phyloP scores from a whole-genome alignment of 2,329 filamentous ascomycete species.

The Coniochaeta ligniaria region DNA sequence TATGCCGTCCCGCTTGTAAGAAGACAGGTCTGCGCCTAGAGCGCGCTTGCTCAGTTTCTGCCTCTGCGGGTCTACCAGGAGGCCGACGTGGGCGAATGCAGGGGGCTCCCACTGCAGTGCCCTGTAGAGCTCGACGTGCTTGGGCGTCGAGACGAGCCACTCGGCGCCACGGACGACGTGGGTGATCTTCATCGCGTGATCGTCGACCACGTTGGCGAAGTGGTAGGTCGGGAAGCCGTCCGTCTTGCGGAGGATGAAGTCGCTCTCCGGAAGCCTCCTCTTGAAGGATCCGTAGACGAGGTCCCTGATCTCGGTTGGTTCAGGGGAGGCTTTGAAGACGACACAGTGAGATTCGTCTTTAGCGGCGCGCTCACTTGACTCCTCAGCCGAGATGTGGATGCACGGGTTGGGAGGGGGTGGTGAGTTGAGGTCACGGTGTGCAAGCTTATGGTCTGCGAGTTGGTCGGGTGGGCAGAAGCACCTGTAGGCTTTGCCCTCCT shows the following conservation, averaged over 20 bases:
- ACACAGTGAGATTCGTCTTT: slow-evolving; percentile 68
- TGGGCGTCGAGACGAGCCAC: slow-evolving; percentile 93
- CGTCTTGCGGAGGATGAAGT: slow-evolving; percentile 84
- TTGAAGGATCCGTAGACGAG: slow-evolving; percentile 68
- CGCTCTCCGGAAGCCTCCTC: slow-evolving; percentile 54
- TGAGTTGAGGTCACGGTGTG: slow-evolving; percentile 20
- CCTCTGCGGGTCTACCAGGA: slow-evolving; percentile 61
- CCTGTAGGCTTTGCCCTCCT: slow-evolving; percentile 72
- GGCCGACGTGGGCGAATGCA: slow-evolving; percentile 71
- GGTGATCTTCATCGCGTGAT: slow-evolving; percentile 91
- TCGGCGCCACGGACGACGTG: slow-evolving; percentile 92
- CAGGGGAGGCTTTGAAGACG: slow-evolving; percentile 60
- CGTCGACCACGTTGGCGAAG: slow-evolving; percentile 93
- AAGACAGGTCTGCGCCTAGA: slow-evolving; percentile 40
- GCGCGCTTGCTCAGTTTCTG: slow-evolving; percentile 86
- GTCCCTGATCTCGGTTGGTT: slow-evolving; percentile 63
- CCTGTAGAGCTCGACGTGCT: slow-evolving; percentile 61
- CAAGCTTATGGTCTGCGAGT: slow-evolving; percentile 57
- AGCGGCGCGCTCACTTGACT: slow-evolving; percentile 64
- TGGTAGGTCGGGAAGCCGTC: slow-evolving; percentile 95
- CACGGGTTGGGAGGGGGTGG: slow-evolving; percentile 56
- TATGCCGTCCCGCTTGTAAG: slow-evolving; percentile 38
- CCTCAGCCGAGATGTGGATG: slow-evolving; percentile 52
- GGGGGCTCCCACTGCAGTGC: slow-evolving; percentile 70
- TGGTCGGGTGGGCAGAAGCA: slow-evolving; percentile 82